phyloP scores from a whole-genome alignment of 768 basidiomycete genomes.

The Boletellus ananiceps region DNA sequence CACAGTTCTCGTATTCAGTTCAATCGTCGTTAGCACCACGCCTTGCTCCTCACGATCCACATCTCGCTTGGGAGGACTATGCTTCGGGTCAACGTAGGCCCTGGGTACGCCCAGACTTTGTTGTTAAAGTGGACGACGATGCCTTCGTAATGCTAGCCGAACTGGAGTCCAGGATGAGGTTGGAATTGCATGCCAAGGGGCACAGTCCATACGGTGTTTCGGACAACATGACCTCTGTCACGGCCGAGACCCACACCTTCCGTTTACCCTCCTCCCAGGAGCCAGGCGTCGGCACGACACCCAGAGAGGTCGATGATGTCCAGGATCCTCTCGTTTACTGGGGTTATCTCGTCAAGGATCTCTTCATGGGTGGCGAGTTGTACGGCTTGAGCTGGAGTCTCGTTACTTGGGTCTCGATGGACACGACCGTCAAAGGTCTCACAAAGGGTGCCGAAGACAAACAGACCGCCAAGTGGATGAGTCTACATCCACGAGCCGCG shows the following conservation, averaged over 20 bases:
- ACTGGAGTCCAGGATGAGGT: slow-evolving; percentile 81
- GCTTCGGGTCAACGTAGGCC: slow-evolving; percentile 40
- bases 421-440: slow-evolving; percentile 59
- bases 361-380: slow-evolving; percentile 94
- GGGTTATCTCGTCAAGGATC: slow-evolving; percentile 87
- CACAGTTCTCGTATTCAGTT: slow-evolving; percentile 63
- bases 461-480: slow-evolving; percentile 90
- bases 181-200: slow-evolving; percentile 57
- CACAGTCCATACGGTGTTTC: slow-evolving; percentile 23
- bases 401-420: slow-evolving; percentile 81
- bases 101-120: slow-evolving; percentile 88
- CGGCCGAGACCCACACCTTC: background rate
- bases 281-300: background rate
- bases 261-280: background rate
- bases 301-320: slow-evolving; percentile 9
- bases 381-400: slow-evolving; percentile 89
- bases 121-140: slow-evolving; percentile 94
- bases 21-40: slow-evolving; percentile 50
- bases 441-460: slow-evolving; percentile 89
- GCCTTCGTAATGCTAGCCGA: slow-evolving; percentile 94
- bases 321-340: slow-evolving; percentile 78
- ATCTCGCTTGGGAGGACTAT: slow-evolving; percentile 49
- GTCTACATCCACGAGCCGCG: slow-evolving; percentile 69
- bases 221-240: slow-evolving; percentile 6
- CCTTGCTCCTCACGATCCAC: slow-evolving; percentile 72